Percentiles rank a stretch among this genome's conserved stretches.
phyloP scores from a whole-genome alignment of 2,329 filamentous ascomycete genomes.

The Penicillium sp. region DNA sequence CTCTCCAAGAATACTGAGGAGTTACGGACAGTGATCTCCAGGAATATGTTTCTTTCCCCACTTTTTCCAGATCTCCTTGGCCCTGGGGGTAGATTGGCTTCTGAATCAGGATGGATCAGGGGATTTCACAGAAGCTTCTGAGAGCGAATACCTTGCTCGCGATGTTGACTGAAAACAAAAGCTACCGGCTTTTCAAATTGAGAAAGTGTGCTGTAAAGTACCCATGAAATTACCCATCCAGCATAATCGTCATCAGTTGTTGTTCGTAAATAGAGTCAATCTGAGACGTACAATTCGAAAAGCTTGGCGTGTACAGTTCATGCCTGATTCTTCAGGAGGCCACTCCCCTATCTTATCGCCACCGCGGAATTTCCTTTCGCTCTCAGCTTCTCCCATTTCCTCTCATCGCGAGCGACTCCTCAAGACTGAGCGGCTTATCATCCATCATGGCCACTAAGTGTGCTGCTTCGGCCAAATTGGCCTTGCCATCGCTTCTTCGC shows the following conservation, averaged over 20 bases:
- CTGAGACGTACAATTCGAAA: not conserved
- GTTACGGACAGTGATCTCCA: slow-evolving; percentile 1
- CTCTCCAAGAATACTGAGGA: not conserved
- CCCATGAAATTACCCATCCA: not conserved
- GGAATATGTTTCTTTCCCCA: slow-evolving; percentile 2
- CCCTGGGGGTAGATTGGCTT: slow-evolving; percentile 14
- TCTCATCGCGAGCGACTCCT: not conserved
- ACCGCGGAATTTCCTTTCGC: slow-evolving; percentile 4
- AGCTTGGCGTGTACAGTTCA: not conserved
- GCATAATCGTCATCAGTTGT: not conserved
- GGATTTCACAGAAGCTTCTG: slow-evolving; percentile 7
- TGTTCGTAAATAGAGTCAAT: not conserved
- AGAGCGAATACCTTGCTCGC: not conserved
- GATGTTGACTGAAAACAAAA: not conserved
- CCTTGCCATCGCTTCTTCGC: slow-evolving; percentile 31
- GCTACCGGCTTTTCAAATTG: not conserved
- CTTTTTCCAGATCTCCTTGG: slow-evolving; percentile 9
- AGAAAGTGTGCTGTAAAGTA: not conserved
- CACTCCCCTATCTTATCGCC: slow-evolving; percentile 8
- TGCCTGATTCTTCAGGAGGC: not conserved
- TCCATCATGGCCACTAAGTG: slow-evolving; percentile 29
- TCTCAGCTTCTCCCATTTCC: not conserved
- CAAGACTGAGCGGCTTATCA: not conserved
- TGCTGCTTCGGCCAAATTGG: slow-evolving; percentile 30
- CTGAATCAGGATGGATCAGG: slow-evolving; percentile 33